Evolutionary conservation across 2,329 filamentous ascomycete genomes (phyloP), one percentile per base, ranked within the genome.

Genomic region (Tolypocladium inflatum): DNA sequence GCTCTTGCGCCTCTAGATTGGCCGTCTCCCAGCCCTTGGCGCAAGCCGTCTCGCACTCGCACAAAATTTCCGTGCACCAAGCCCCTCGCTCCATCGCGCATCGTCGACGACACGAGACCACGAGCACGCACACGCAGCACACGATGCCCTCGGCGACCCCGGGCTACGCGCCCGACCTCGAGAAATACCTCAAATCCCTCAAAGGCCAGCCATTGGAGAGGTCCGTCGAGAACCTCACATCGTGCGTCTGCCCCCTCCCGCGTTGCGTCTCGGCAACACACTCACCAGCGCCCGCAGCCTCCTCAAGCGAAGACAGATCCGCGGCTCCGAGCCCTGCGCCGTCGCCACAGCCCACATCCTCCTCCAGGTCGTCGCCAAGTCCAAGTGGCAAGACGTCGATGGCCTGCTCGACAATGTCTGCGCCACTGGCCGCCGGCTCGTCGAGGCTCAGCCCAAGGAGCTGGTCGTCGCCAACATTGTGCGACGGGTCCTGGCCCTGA

Each of bases 381-480:
- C 88, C 65, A 89, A 87, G 71, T 92, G 88, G 76, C 81, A 82
- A 61, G 88, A 93, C 71, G 87, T 91, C 53, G 83, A 85, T 55
- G 85, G 87, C 66, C 84, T 99, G 55, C 84, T 97, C 59, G 83
- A 87, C 65, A 86, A 90, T 63, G 86, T 99, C 61, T 86, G 89
- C 63, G 82, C 86, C 60, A 86, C 93, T 30, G 94, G 94, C 58
- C 82, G 85, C 65, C 84, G 86, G 57, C 80, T 99, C 50, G 86
- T 89, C 41, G 84, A 88, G 57, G 92, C 94, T 9, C 91, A 96
- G 67, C 93, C 93, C 19, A 84, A 88, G 60, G 94, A 97, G 75
- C 87, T 96, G 65, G 90, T 91, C 6, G 91, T 97, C 51, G 93
- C 91, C 56, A 99, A 99, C 68, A 92, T 99, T 64, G 90, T 97